These are phyloP conservation scores for Taphrina wiesneri DNA, from an alignment of 1,139 yeast genomes.

Conservation along the genomic window DNA sequence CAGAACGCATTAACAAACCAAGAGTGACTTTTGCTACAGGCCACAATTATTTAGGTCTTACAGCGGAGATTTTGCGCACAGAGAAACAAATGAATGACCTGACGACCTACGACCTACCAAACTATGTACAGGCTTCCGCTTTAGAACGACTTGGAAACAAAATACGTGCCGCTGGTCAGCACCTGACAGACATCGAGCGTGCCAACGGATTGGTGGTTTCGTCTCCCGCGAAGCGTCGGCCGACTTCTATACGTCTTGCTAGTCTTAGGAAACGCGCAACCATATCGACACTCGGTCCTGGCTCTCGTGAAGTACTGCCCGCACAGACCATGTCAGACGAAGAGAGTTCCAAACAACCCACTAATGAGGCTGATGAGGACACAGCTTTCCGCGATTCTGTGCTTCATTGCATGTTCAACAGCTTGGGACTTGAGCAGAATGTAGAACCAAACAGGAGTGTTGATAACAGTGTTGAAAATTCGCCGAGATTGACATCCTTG, in stretches of 20 bases:
- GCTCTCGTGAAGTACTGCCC: conserved; percentile 11
- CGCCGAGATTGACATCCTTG: conserved; percentile 8
- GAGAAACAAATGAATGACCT: conserved; percentile 66
- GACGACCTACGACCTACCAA: conserved; percentile 58
- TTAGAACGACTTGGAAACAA: conserved; percentile 39
- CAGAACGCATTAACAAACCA: neutral
- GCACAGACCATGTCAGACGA: neutral
- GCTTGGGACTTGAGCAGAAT: conserved; percentile 62
- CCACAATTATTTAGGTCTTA: conserved; percentile 79
- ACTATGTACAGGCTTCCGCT: conserved; percentile 49
- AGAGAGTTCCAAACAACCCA: neutral
- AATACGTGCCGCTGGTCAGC: neutral
- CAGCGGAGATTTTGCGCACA: conserved; percentile 75
- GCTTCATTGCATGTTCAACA: conserved; percentile 70
- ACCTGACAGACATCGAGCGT: neutral
- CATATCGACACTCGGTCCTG: neutral
- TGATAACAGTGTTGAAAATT: conserved; percentile 19
- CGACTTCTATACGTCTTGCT: conserved; percentile 22
- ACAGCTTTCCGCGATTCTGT: conserved; percentile 67
- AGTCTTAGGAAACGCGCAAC: conserved; percentile 19
- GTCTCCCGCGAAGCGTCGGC: conserved; percentile 17
- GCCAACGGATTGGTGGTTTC: conserved; percentile 23
- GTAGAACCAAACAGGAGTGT: conserved; percentile 4
- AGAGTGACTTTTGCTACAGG: conserved; percentile 84
- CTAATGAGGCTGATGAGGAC: conserved; percentile 75